Evolutionary conservation across 495 filamentous ascomycete genomes (phyloP).

Genomic region (Neurospora sp.): DNA sequence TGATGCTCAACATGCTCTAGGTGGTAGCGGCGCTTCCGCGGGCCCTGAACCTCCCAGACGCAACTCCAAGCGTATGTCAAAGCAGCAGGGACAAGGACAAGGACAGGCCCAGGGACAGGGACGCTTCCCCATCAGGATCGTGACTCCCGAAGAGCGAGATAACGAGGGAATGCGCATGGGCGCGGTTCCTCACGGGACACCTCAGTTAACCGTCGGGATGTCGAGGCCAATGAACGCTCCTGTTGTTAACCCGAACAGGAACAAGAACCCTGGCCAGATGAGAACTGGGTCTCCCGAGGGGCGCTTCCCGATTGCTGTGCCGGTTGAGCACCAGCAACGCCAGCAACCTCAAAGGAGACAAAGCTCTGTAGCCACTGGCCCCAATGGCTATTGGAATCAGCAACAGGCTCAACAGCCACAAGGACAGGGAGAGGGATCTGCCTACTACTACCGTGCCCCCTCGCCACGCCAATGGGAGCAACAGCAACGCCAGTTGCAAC

Average conservation of each 20-base stretch:
- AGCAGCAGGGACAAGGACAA: neutral
- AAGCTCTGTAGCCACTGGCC: neutral
- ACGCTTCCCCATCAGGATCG: neutral
- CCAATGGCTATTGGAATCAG: conserved; percentile 3
- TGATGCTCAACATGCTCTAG: neutral
- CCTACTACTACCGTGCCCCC: neutral
- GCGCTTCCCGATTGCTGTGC: neutral
- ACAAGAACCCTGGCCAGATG: conserved; percentile 14
- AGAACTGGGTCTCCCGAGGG: conserved; percentile 20
- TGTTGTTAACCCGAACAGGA: conserved; percentile 10
- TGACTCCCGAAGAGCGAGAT: neutral
- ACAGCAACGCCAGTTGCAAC: conserved; percentile 1
- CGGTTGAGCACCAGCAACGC: conserved; percentile 3
- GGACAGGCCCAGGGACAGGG: neutral
- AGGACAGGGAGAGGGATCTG: neutral
- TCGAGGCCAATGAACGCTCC: conserved; percentile 7
- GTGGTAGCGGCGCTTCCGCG: neutral
- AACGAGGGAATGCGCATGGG: neutral
- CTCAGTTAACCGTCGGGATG: neutral
- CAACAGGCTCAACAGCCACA: conserved; percentile 1
- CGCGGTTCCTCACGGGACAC: neutral
- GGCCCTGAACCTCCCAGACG: neutral
- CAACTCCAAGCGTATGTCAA: neutral
- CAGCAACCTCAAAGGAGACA: neutral
- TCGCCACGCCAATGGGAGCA: neutral